Percentiles rank a stretch among this genome's conserved stretches.
These are phyloP conservation scores for Ustilago sp. DNA, from an alignment of 1,284 basidiomycete species.

Conservation along the genomic window DNA sequence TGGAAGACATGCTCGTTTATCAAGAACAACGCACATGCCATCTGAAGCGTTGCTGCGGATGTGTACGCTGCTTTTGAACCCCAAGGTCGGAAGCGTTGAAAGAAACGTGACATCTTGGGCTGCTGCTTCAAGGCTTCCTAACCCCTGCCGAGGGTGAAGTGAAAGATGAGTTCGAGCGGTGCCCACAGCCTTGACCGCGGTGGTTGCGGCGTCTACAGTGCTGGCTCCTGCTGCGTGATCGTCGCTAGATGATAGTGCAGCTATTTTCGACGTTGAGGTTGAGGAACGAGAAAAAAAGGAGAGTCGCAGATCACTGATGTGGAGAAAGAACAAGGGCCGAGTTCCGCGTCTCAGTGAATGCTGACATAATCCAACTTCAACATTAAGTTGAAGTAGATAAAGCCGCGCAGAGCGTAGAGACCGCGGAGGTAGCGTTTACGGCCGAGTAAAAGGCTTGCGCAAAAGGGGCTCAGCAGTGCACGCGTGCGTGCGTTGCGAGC, in stretches of 20 bases:
- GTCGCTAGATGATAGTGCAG: too few species aligned
- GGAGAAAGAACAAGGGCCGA: conserved; percentile 33
- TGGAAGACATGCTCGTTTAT: conserved; percentile 59
- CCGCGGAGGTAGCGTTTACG: too few species aligned
- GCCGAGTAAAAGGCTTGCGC: too few species aligned
- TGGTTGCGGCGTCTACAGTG: too few species aligned
- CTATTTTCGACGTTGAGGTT: neutral
- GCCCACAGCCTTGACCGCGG: too few species aligned
- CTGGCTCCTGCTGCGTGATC: too few species aligned
- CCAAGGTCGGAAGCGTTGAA: conserved; percentile 16
- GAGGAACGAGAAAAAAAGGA: neutral
- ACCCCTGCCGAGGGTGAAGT: neutral
- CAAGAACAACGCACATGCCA: conserved; percentile 50
- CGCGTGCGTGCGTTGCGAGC: too few species aligned
- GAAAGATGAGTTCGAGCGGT: neutral
- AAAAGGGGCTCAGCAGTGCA: too few species aligned
- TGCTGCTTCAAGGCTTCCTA: neutral
- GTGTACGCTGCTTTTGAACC: conserved; percentile 24
- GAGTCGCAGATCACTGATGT: conserved; percentile 10
- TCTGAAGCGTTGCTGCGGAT: conserved; percentile 33
- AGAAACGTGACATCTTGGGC: conserved; percentile 13
- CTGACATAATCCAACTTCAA: conserved; percentile 25
- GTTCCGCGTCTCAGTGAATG: conserved; percentile 9
- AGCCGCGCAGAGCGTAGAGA: too few species aligned
- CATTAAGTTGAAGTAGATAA: too few species aligned